These are phyloP conservation scores for Styphnolobium japonicum DNA, from an alignment of 306 rosid genomes.

Conservation along the genomic window DNA sequence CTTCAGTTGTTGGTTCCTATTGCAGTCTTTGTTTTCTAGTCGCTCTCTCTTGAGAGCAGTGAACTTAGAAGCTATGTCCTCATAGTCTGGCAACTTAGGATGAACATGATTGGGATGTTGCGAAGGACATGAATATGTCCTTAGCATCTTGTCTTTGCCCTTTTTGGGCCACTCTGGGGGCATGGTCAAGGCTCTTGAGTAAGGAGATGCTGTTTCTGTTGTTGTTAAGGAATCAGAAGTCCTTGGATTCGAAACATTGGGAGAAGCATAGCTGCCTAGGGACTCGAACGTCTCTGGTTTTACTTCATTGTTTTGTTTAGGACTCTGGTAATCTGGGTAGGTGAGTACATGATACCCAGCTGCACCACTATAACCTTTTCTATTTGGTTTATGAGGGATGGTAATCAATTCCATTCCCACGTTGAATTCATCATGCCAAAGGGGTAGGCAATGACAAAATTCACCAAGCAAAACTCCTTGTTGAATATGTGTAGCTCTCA, in stretches of 20 bases:
- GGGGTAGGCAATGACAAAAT: background rate
- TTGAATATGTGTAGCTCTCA: background rate
- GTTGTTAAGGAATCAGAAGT: constrained; percentile 16
- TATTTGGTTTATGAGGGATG: constrained; percentile 21
- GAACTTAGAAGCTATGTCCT: constrained; percentile 65
- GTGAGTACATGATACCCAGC: constrained; percentile 38
- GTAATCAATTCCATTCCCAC: constrained; percentile 21
- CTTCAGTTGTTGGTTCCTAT: background rate
- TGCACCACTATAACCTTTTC: constrained; percentile 15
- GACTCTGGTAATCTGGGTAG: constrained; percentile 22
- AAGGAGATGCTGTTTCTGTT: constrained; percentile 19
- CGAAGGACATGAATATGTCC: constrained; percentile 44
- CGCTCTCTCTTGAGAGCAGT: constrained; percentile 59
- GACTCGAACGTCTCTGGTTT: background rate
- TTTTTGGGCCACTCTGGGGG: constrained; percentile 42
- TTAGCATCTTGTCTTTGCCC: constrained; percentile 26
- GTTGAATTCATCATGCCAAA: constrained; percentile 13
- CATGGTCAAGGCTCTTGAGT: constrained; percentile 48
- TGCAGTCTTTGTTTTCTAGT: background rate
- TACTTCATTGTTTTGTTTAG: background rate
- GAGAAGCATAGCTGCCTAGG: background rate
- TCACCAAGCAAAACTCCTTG: background rate
- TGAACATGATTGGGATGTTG: constrained; percentile 70
- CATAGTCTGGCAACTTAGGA: constrained; percentile 83
- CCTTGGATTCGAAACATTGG: background rate